phyloP scores from a whole-genome alignment of 148 eudicot genomes.

The Linanthus parryae region DNA sequence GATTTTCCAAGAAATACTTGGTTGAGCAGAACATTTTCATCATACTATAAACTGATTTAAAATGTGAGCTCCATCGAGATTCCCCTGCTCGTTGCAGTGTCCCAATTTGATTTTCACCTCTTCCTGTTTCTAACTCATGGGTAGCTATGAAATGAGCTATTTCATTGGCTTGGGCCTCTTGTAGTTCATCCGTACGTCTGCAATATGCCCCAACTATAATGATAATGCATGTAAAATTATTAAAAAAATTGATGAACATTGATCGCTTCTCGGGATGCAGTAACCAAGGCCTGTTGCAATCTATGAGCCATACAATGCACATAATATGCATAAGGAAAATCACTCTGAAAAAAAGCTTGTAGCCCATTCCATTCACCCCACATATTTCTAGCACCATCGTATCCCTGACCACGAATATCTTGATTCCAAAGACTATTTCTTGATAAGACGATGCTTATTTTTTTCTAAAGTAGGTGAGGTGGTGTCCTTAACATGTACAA shows the following conservation, averaged over 20 bases:
- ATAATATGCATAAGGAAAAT: constrained; percentile 13
- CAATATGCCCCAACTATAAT: constrained; percentile 3
- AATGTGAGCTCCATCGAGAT: constrained; percentile 1
- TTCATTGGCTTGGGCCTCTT: no score
- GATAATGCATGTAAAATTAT: not conserved
- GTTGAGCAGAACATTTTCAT: not conserved
- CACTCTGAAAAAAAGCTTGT: constrained; percentile 13
- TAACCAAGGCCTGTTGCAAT: constrained; percentile 3
- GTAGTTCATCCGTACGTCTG: not conserved
- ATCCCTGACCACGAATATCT: constrained; percentile 17
- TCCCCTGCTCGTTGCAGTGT: not conserved
- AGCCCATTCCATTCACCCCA: constrained; percentile 12
- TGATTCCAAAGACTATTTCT: constrained; percentile 7
- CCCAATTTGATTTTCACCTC: not conserved
- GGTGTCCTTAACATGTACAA: constrained; percentile 14
- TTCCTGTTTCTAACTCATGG: no score
- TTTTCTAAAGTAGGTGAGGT: constrained; percentile 12
- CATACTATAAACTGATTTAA: constrained; percentile 5
- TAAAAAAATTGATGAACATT: constrained; percentile 4
- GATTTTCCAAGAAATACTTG: not conserved
- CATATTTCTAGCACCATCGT: constrained; percentile 18
- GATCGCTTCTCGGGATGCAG: not conserved
- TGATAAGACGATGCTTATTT: constrained; percentile 3
- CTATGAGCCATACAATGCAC: constrained; percentile 7
- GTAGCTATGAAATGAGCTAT: no score